These are phyloP conservation scores for Bipolaris victoriae DNA, from an alignment of 2,329 filamentous ascomycete species.

Conservation along the genomic window DNA sequence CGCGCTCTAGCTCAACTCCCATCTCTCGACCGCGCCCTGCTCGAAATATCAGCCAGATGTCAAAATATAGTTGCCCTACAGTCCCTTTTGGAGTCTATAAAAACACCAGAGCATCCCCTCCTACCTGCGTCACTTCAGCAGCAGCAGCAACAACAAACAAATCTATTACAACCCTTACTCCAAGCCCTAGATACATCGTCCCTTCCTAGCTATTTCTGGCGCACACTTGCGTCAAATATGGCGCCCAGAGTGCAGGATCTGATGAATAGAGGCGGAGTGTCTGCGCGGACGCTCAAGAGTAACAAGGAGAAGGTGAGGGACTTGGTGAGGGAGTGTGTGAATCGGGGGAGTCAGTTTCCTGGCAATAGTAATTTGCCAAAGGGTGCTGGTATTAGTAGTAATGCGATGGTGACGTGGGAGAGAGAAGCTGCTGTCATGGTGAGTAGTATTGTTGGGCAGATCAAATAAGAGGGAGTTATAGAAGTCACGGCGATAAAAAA, in stretches of 20 bases:
- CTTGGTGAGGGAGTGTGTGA: constrained; percentile 81
- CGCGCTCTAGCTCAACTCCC: constrained; percentile 81
- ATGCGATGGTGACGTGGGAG: constrained; percentile 71
- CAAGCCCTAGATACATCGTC: constrained; percentile 84
- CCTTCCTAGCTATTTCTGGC: constrained; percentile 91
- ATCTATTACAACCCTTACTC: constrained; percentile 75
- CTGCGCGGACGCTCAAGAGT: constrained; percentile 77
- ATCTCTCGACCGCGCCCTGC: constrained; percentile 78
- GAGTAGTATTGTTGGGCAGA: constrained; percentile 71
- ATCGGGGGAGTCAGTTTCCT: constrained; percentile 75
- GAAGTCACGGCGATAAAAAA: background rate
- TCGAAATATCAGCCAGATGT: constrained; percentile 81
- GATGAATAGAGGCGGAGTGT: constrained; percentile 78
- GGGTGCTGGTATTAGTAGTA: constrained; percentile 36
- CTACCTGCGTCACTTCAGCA: constrained; percentile 44
- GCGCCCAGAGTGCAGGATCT: constrained; percentile 83
- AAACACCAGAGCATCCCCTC: constrained; percentile 72
- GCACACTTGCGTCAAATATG: constrained; percentile 80
- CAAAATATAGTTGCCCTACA: constrained; percentile 92
- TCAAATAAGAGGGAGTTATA: constrained; percentile 26
- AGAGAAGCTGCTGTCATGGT: constrained; percentile 96
- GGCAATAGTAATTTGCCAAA: constrained; percentile 52
- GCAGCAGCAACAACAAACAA: constrained; percentile 26
- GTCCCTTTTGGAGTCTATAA: constrained; percentile 71
- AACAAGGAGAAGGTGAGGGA: constrained; percentile 78